Evolutionary conservation across 108 stramenopile genomes (phyloP), one percentile per base, ranked within the genome.

Genomic region (Cyclotella atomus): DNA sequence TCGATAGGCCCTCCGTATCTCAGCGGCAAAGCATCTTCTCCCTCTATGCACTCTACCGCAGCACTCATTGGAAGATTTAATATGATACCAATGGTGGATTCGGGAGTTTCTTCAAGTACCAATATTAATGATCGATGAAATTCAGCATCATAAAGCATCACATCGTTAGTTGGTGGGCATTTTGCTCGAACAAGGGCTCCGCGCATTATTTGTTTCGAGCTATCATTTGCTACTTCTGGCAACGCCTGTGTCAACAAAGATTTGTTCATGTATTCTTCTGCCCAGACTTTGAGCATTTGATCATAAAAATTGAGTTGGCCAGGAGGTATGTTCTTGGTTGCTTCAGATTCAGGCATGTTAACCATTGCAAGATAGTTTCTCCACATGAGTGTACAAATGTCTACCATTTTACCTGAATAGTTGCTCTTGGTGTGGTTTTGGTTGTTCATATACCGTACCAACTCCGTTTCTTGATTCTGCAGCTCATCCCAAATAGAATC

Each of bases 1-100:
- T 78, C 77, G 25, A 78, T 78, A 10, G 77, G 77, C 21, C 77
- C 77, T 23, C 77, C 77, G 20, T 78, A 78, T 53, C 77, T 28
- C 46, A 78, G 19, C 9, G 71, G 71, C 29, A 78, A 28, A 0
- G 71, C 63, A 59, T 55, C 36, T 35, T 64, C 50, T 3, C 54
- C 71, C 17, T 65, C 71, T 33, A 36, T 34, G 28, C 62, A 78
- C 15, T 78, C 77, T 30, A 78, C 45, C 12, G 70, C 77, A 10
- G 77, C 77, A 10, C 71, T 29, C 63, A 78, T 57, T 0, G 77
- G 77, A 72, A 66, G 77, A 78, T 56, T 72, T 2, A 78, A 46
- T 46, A 72, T 59, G 2, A 78, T 24, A 21, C 77, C 77, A 21
- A 78, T 41, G 1, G 77, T 78, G 21, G 63, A 44, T 33, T 78